phyloP scores from a whole-genome alignment of 257 asterid genomes.

The Nicotiana undulata region DNA sequence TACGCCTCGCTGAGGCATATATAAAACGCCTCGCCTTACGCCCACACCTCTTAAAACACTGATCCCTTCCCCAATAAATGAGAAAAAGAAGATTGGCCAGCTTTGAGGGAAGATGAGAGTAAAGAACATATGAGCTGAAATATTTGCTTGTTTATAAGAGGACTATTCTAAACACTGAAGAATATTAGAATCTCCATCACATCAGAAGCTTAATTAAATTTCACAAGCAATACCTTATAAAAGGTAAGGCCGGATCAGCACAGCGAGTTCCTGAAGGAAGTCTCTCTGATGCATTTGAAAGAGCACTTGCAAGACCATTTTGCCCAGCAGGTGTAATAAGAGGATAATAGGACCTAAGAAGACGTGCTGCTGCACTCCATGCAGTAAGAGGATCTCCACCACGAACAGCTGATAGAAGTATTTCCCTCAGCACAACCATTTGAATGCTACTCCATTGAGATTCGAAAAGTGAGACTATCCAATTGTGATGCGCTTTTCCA shows the following conservation, averaged over 20 bases:
- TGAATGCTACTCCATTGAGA: slow-evolving; percentile 99
- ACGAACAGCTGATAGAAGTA: slow-evolving; percentile 89
- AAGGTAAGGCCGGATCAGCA: slow-evolving; percentile 96
- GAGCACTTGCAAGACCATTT: slow-evolving; percentile 89
- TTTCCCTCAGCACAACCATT: slow-evolving; percentile 97
- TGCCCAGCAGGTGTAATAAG: slow-evolving; percentile 96
- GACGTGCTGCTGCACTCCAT: slow-evolving; percentile 99
- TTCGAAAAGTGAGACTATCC: slow-evolving; percentile 76
- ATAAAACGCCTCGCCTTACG: too few species aligned
- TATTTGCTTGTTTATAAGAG: not conserved
- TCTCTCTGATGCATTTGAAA: slow-evolving; percentile 77
- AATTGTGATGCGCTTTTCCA: slow-evolving; percentile 74
- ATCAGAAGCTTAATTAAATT: slow-evolving; percentile 10
- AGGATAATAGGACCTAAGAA: slow-evolving; percentile 95
- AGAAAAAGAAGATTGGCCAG: not conserved
- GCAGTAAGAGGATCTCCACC: slow-evolving; percentile 99
- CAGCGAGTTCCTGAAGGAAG: slow-evolving; percentile 95
- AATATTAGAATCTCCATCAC: slow-evolving; percentile 1
- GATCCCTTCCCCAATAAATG: not conserved
- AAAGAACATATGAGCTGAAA: not conserved
- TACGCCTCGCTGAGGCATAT: too few species aligned
- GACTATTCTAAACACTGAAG: not conserved
- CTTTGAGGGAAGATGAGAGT: not conserved
- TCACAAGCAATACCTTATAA: slow-evolving; percentile 56
- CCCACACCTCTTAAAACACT: too few species aligned